Base-by-base conservation (phyloP, 2,329 filamentous ascomycete genomes). In the Salinomyces thailandicus region DNA sequence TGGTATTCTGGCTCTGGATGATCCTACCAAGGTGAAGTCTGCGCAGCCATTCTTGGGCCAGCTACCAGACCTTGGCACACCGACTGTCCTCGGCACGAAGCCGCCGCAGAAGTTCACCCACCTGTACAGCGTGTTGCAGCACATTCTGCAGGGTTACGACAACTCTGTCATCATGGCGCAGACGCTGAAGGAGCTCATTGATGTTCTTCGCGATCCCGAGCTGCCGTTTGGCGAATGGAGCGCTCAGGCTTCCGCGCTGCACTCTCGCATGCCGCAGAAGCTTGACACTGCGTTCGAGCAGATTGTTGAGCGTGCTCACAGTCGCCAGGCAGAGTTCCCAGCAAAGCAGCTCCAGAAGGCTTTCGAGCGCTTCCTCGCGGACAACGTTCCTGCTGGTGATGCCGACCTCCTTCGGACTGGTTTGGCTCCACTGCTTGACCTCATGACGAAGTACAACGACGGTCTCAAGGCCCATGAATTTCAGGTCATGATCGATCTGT, bases 191-290 rank as follows among this genome's bases (percentile, higher is more conserved):
- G 84, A 91, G 57, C 71, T 96, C 24, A 79, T 95, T n/a, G 77
- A 85, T 42, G 87, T 98, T 8, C 75, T 98, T 15, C 80, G 89
- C 28, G 77, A 94, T 54, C 78, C 82, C 1, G 87, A 95, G 53
- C 73, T 98, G 45, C 91, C 91, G 1, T 98, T 91, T 59, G 86
- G 89, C 60, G 86, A 98, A 62, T 98, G 89, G 85, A 86, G 82
- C 45, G 83, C 89, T 5, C 86, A 96, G 57, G 91, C 93, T 50
- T 93, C 91, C 33, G 91, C 91, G 15, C 75, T 98, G n/a, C 89
- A 96, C 62, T 84, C 87, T 5, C 83, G 91, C 52, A 98, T 96
- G 83, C 91, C 91, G 0, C 81, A 89, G 58, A 95, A 89, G 66
- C 77, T 98, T 18, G 87, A 95, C 51, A 62, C 77, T 15, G 78